Evolutionary conservation across 805 yeast genomes (phyloP), one percentile per base, ranked within the genome.

Genomic region (Nakazawaea pomicola): DNA sequence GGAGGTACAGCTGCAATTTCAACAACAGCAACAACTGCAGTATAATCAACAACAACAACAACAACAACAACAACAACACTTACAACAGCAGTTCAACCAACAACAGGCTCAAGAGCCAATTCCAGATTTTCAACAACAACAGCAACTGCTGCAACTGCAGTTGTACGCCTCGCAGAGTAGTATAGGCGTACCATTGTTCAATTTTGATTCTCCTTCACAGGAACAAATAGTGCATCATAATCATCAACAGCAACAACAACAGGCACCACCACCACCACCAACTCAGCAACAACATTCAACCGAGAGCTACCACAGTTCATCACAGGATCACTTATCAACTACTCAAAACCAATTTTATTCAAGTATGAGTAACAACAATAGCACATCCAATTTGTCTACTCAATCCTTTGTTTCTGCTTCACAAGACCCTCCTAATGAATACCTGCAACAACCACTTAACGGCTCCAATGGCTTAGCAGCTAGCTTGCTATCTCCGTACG

Each of bases 381-480:
- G 35, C n/a, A 37, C 24, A 12, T 37, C 40, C 5, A 39, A 39
- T 20, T n/a, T 33, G n/a, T 39, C 43, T 8, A 20, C 16, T 8
- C 33, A 39, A 17, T 33, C 38, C 19, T 33, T 28, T 27, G 33
- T 27, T 1, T 39, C 43, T 3, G 19, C 12, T 12, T n/a, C 29
- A 10, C 33, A 15, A 18, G 24, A 38, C 11, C 38, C 43, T 11
- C 31, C 25, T 14, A 11, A 12, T 17, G 40, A 29, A 15, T 29
- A 18, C n/a, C n/a, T n/a, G n/a, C 33, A 15, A 18, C 18, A 38
- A 6, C 38, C 43, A 7, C 31, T 19, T 14, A 11, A 12, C n/a
- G 40, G 20, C 15, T 29, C 12, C 25, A 10, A 21, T 4, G 38
- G 27, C 9, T 27, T 35, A 17, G 15, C 30, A 12, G n/a, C 38